These are phyloP conservation scores for Malania oleifera DNA, from an alignment of 164 flowering plant species.

Conservation along the genomic window DNA sequence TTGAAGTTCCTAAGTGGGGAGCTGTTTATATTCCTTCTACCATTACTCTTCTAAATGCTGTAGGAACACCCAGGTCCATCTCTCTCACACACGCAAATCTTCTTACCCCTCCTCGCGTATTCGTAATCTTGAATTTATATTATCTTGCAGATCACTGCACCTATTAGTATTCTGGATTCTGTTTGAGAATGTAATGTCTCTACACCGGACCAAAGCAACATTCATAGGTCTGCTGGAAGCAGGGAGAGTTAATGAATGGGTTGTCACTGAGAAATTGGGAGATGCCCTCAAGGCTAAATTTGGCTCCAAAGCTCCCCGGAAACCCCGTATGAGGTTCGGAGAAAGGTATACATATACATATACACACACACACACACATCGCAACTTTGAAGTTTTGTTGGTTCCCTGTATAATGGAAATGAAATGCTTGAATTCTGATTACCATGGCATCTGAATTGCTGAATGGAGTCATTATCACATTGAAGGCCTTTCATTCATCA, in stretches of 20 bases:
- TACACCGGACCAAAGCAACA: slow-evolving; percentile 35
- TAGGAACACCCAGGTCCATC: slow-evolving; percentile 85
- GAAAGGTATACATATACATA: background rate
- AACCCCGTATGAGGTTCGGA: background rate
- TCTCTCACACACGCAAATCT: slow-evolving; percentile 4
- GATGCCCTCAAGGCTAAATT: slow-evolving; percentile 26
- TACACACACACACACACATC: too few relatives aligned
- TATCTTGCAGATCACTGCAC: slow-evolving; percentile 28
- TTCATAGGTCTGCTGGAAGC: slow-evolving; percentile 31
- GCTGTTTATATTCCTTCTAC: slow-evolving; percentile 84
- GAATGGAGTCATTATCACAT: too few relatives aligned
- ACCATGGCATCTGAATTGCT: too few relatives aligned
- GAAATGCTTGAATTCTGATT: too few relatives aligned
- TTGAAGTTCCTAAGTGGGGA: slow-evolving; percentile 89
- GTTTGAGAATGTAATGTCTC: slow-evolving; percentile 37
- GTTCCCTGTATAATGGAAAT: too few relatives aligned
- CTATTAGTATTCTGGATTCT: slow-evolving; percentile 31
- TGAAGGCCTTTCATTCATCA: too few relatives aligned
- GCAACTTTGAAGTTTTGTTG: too few relatives aligned
- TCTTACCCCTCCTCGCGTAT: background rate
- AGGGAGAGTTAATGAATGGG: slow-evolving; percentile 36
- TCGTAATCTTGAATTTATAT: too few relatives aligned
- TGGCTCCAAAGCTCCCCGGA: background rate
- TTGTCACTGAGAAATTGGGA: slow-evolving; percentile 37
- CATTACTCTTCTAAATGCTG: slow-evolving; percentile 84